A percentile compares a stretch with the other conserved stretches of the same genome.
Conservation (phyloP, 306 rosid species). For the Abrus pulchellus region DNA sequence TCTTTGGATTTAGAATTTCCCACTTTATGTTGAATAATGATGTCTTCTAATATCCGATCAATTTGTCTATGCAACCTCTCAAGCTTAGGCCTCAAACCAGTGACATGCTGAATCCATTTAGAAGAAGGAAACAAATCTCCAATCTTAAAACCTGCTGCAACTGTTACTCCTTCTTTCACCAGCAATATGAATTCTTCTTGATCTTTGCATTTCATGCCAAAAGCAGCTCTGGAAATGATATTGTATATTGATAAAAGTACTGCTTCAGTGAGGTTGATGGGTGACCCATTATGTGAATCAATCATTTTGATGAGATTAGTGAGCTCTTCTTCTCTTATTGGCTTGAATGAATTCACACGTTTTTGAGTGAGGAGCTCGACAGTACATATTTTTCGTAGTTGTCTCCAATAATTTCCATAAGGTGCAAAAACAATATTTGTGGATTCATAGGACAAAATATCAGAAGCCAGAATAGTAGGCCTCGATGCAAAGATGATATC, state of each 20-base stretch:
- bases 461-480: neutral
- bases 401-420: conserved; percentile 42
- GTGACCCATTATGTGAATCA: conserved; percentile 22
- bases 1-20: conserved; percentile 1
- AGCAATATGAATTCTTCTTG: conserved; percentile 2
- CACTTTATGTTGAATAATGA: conserved; percentile 20
- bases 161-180: neutral
- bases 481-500: conserved; percentile 39
- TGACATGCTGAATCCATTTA: conserved; percentile 33
- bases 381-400: conserved; percentile 13
- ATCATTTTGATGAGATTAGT: conserved; percentile 11
- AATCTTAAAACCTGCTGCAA: conserved; percentile 32
- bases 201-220: conserved; percentile 43
- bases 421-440: neutral
- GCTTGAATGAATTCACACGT: conserved; percentile 10
- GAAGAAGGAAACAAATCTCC: conserved; percentile 50
- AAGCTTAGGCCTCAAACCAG: conserved; percentile 41
- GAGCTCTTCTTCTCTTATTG: conserved; percentile 45
- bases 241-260: neutral
- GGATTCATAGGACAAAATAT: neutral
- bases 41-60: conserved; percentile 5
- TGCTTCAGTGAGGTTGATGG: conserved; percentile 39
- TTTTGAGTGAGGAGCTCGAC: conserved; percentile 40
- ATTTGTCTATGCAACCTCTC: conserved; percentile 2
- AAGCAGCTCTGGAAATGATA: conserved; percentile 42